Conservation (phyloP, 1,284 basidiomycete genomes). For the Vanrija pseudolonga region DNA sequence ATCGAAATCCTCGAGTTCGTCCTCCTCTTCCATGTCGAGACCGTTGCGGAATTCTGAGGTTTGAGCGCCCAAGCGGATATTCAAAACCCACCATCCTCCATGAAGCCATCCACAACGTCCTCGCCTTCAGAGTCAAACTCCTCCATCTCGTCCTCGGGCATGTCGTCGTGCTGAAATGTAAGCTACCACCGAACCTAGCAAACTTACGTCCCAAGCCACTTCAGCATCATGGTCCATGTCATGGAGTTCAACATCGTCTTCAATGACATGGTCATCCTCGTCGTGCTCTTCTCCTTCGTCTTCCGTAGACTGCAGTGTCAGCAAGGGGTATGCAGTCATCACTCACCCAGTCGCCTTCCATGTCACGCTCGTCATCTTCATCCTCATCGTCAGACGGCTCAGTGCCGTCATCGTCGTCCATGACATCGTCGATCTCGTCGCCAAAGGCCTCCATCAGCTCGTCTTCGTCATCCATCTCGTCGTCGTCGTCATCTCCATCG, state of each 20-base stretch:
- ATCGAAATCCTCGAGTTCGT: conserved; percentile 41
- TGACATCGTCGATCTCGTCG: conserved; percentile 35
- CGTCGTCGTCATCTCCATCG: conserved; percentile 69
- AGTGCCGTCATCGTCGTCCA: conserved; percentile 59
- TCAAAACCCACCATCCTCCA: conserved; percentile 59
- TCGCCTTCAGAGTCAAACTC: conserved; percentile 38
- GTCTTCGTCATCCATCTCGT: conserved; percentile 73
- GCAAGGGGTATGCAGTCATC: neutral
- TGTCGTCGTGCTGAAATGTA: conserved; percentile 53
- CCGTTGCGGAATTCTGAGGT: conserved; percentile 5
- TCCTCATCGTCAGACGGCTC: conserved; percentile 39
- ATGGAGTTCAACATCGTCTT: conserved; percentile 20
- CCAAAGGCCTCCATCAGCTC: conserved; percentile 28
- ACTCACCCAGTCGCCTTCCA: conserved; percentile 34
- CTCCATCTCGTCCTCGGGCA: conserved; percentile 53
- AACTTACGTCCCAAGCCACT: conserved; percentile 32
- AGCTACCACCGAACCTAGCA: neutral
- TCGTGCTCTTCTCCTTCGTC: conserved; percentile 40
- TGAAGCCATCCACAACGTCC: conserved; percentile 57
- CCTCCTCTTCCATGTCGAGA: conserved; percentile 49
- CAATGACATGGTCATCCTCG: conserved; percentile 20
- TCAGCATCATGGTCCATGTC: conserved; percentile 26
- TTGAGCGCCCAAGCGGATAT: neutral
- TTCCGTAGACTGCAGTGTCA: conserved; percentile 19
- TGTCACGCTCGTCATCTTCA: conserved; percentile 41